Conservation (phyloP, 2,329 filamentous ascomycete species). For the Tothia fuscella region DNA sequence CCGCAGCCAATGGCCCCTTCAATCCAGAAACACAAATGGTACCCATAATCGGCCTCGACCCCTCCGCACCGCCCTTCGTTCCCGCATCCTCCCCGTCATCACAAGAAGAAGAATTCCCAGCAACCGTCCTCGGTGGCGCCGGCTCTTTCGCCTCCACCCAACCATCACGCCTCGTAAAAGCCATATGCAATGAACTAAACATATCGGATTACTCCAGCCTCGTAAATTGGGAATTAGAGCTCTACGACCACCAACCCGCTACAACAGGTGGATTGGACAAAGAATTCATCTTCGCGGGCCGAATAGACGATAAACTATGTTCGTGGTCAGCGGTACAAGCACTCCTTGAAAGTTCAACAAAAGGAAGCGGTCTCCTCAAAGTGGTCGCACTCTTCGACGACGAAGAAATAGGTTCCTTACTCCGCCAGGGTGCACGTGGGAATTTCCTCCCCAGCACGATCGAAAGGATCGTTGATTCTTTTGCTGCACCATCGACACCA, state of each 20-base stretch:
- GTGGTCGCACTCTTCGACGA: constrained; percentile 92
- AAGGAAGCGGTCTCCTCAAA: constrained; percentile 61
- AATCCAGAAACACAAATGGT: constrained; percentile 92
- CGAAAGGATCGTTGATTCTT: constrained; percentile 67
- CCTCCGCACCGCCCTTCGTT: constrained; percentile 38
- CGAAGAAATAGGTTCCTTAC: constrained; percentile 85
- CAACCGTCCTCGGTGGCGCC: constrained; percentile 46
- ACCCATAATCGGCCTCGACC: constrained; percentile 82
- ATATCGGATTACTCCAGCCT: constrained; percentile 50
- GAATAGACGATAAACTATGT: constrained; percentile 96
- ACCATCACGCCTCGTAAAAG: constrained; percentile 70
- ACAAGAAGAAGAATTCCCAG: too few relatives aligned
- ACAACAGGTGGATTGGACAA: constrained; percentile 73
- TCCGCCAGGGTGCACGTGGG: constrained; percentile 78
- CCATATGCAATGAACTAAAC: constrained; percentile 68
- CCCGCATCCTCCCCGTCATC: constrained; percentile 25
- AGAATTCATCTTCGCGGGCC: constrained; percentile 88
- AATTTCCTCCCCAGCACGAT: constrained; percentile 79
- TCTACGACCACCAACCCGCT: constrained; percentile 83
- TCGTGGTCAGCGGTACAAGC: constrained; percentile 83
- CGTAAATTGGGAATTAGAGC: constrained; percentile 92
- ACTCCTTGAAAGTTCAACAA: constrained; percentile 50
- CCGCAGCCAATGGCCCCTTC: constrained; percentile 50
- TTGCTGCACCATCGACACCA: constrained; percentile 40
- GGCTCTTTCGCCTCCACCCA: constrained; percentile 73